Conservation (phyloP, 2,329 filamentous ascomycete genomes). For the Pseudocercospora fuligena region DNA sequence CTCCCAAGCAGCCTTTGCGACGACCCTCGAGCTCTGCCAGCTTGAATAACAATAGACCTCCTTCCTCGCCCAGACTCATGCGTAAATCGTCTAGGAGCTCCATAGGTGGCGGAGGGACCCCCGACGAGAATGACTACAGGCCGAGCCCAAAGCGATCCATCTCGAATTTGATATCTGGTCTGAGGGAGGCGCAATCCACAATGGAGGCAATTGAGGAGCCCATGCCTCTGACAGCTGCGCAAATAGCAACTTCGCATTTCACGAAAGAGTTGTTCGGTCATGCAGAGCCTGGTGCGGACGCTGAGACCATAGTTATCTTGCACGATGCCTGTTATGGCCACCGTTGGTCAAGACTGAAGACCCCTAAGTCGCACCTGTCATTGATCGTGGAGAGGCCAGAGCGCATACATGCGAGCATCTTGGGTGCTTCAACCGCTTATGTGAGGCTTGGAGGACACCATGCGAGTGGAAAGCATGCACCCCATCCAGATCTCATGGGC, state of each 20-base stretch:
- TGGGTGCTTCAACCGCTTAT: slow-evolving; percentile 86
- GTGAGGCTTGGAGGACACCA: slow-evolving; percentile 86
- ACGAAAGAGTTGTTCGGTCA: slow-evolving; percentile 70
- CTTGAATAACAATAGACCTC: slow-evolving; percentile 18
- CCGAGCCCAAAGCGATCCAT: slow-evolving; percentile 42
- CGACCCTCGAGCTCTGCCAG: slow-evolving; percentile 38
- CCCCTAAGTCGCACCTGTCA: slow-evolving; percentile 70
- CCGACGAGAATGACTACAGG: slow-evolving; percentile 31
- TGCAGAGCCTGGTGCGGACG: slow-evolving; percentile 49
- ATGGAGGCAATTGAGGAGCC: slow-evolving; percentile 43
- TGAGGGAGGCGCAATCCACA: slow-evolving; percentile 40
- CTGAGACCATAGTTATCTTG: slow-evolving; percentile 78
- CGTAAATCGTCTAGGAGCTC: slow-evolving; percentile 36
- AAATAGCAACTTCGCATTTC: slow-evolving; percentile 61
- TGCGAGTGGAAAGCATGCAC: slow-evolving; percentile 69
- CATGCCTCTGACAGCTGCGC: slow-evolving; percentile 35
- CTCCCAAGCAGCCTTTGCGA: slow-evolving; percentile 26
- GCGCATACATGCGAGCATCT: slow-evolving; percentile 78
- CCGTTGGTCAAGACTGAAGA: slow-evolving; percentile 81
- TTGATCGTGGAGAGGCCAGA: slow-evolving; percentile 94
- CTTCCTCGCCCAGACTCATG: slow-evolving; percentile 27
- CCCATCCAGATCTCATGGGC: slow-evolving; percentile 64
- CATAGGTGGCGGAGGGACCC: slow-evolving; percentile 24
- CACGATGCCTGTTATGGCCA: slow-evolving; percentile 97
- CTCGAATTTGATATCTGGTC: slow-evolving; percentile 39